Percentiles rank a stretch among this genome's conserved stretches.
phyloP scores from a whole-genome alignment of 129 eudicot species.

The Pseudognaphalium luteoalbum region DNA sequence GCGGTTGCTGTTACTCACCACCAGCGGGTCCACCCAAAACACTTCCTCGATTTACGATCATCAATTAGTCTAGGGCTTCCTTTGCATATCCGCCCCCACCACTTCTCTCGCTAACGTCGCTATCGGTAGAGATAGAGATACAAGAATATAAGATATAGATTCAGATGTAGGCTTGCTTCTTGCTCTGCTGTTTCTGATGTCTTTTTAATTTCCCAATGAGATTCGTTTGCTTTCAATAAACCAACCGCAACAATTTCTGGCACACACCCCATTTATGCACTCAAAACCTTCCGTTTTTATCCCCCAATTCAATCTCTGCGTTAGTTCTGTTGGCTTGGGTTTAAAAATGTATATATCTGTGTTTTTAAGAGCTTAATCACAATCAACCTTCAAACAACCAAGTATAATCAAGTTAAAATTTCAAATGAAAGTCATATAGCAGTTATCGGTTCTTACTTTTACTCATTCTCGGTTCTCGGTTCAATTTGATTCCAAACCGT shows the following conservation, averaged over 20 bases:
- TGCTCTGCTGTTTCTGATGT: background rate
- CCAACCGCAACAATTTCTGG: constrained; percentile 19
- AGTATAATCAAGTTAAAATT: no score
- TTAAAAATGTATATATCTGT: background rate
- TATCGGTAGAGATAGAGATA: background rate
- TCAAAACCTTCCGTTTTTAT: background rate
- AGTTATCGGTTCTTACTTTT: no score
- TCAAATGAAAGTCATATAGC: no score
- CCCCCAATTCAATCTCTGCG: no score
- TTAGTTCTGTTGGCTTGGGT: background rate
- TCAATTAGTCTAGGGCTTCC: no score
- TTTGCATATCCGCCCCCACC: constrained; percentile 14
- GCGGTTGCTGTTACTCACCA: background rate
- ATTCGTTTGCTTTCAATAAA: constrained; percentile 37
- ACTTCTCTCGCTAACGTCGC: constrained; percentile 27
- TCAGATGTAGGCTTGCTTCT: background rate
- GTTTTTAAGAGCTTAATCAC: background rate
- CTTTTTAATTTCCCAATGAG: constrained; percentile 30
- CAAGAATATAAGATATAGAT: no score
- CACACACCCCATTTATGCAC: constrained; percentile 7
- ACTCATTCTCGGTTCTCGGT: no score
- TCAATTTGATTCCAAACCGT: no score
- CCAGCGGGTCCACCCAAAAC: background rate
- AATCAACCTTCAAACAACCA: no score
- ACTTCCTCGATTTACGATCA: background rate